Base-by-base conservation (phyloP, 306 rosid species). In the Castanea crenata region DNA sequence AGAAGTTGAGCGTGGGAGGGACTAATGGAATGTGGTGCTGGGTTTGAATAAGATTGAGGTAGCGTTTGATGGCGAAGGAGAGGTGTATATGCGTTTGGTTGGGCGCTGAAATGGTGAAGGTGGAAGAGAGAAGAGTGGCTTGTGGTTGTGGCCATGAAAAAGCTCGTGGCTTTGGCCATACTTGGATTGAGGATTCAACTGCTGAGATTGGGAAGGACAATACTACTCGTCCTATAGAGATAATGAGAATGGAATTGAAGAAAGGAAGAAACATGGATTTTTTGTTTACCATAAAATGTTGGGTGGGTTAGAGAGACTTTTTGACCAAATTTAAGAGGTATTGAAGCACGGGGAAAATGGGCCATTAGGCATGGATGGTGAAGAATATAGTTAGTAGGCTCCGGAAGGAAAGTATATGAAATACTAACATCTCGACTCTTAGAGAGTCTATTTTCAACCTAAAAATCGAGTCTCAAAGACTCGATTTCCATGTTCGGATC, bases 141-240 rank as follows among this genome's bases (percentile, higher is more conserved):
- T 78, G 83, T 1, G 93, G 93, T 64, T 75, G 61, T 75, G 91
- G 59, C 97, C 97, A 94, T 4, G 83, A 67, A 83, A 94, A 82
- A 78, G 79, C 58, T 78, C 80, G 81, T 18, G 97, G 98, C 67
- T 86, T 89, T 0, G 98, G 98, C 98, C 97, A 92, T 14, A 92
- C 87, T 41, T 89, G 85, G 75, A 91, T 61, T 52, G 76, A 38
- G 18, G 59, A 77, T 38, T 67, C 63, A 6, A 71, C 71, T 0
- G 64, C 62, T 54, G 58, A 38, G n/a, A 64, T 20, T 18, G 75
- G 58, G 11, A 64, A 31, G 21, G 1, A 13, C 69, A 65, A 34
- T 74, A 54, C 5, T 83, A 19, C 58, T 5, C 74, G 31, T 11
- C 5, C 5, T 0, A 76, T 32, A 2, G 23, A 14, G 23, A 19